Base-by-base conservation (phyloP, 2,329 filamentous ascomycete genomes). In the Colletotrichum orchidophilum region DNA sequence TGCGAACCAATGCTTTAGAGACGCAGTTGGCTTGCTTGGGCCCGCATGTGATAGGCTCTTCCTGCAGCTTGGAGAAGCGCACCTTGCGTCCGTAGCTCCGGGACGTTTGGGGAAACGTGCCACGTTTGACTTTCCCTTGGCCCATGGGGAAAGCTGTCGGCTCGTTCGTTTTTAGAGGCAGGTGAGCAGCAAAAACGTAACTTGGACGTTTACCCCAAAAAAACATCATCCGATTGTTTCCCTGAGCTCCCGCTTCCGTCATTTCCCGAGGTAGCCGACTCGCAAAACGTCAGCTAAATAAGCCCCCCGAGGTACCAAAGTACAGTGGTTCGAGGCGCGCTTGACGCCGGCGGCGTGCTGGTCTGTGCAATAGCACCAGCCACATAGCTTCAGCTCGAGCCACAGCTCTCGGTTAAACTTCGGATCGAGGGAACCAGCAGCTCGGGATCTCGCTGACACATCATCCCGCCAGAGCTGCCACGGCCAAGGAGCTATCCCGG, bases 221-320 rank as follows among this genome's bases (percentile, higher is more conserved):
- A 61, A 21, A n/a, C n/a, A 42, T 21, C 64, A 50, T 71, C 69
- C 69, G 69, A 63, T 71, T 18, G 52, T 54, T 42, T 63, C 63
- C 63, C 11, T 5, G 27, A 21, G 29, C n/a, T 42, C 49, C 49
- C 58, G 1, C 58, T 63, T 71, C 69, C 69, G 69, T 71, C 64
- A 63, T 68, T 69, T 69, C 69, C 69, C 69, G 69, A 71, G 5
- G 66, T 50, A 68, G 58, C 53, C 68, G 64, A 57, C 55, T 66
- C 9, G 42, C 33, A 42, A 27, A 27, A 24, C 18, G 61, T 52
- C 35, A 18, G 27, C 46, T 9, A n/a, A 31, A 13, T 50, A n/a
- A n/a, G n/a, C n/a, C n/a, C n/a, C n/a, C n/a, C n/a, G n/a, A n/a
- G n/a, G n/a, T n/a, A n/a, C n/a, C n/a, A n/a, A n/a, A n/a, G 8